Evolutionary conservation across 805 yeast species (phyloP), one percentile per base, ranked within the genome.

Genomic region (Pichia ethanolica): DNA sequence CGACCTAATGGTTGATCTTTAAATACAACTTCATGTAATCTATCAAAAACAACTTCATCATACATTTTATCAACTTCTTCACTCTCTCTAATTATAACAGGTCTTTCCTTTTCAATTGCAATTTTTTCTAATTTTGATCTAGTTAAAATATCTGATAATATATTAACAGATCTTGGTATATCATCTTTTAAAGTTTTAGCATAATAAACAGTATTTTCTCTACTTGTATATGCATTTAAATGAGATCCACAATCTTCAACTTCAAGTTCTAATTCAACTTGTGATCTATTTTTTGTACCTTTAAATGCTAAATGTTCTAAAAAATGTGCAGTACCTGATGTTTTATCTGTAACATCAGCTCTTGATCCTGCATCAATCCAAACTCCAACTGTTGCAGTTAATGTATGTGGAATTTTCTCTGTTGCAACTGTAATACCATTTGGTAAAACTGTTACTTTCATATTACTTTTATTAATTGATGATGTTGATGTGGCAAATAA

Each of bases 351-450:
- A 60, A 81, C 84, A 68, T 93, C 99, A 4, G 98, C 98, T 54
- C 99, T 77, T 4, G 97, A 90, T 3, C 99, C 99, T 39, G 99
- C 97, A 69, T 93, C 97, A 53, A 93, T 89, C 91, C 97, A 95
- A 48, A 93, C 91, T 3, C 98, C 99, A 12, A 93, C 97, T 2
- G 99, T 93, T 53, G 99, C 98, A 41, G 97, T 89, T 58, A 84
- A 77, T 7, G 95, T 83, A 54, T 86, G 83, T 10, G 98, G 98
- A 64, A 86, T 80, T 41, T 75, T 62, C 65, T 93, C 98, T 42
- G 95, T 78, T 48, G 98, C 99, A 38, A 91, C 96, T 0, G 97
- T 91, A 41, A 93, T 69, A 3, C 99, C 99, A 64, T 93, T 93
- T n/a, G 83, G 72, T 47, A 93, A 73, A 4, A 83, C 79, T 1